These are phyloP conservation scores for Microstegium vimineum DNA, from an alignment of 176 grass and related monocot species.

Conservation along the genomic window DNA sequence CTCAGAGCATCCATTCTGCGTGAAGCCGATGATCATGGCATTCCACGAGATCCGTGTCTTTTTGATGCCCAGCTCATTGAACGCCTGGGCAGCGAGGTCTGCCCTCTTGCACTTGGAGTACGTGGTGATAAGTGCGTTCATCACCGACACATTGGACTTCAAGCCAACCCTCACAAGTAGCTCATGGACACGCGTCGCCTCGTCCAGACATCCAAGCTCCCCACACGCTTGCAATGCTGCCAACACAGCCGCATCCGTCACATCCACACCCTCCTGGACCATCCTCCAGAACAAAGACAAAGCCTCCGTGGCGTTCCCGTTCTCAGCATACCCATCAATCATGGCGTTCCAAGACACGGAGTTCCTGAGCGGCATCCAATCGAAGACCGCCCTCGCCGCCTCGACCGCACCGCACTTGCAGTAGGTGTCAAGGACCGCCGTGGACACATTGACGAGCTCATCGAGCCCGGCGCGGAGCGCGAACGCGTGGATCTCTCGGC, in stretches of 20 bases:
- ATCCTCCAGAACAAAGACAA: conserved; percentile 46
- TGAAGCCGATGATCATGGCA: conserved; percentile 59
- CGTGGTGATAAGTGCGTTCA: conserved; percentile 62
- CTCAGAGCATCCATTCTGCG: conserved; percentile 37
- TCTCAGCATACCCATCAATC: conserved; percentile 51
- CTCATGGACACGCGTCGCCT: conserved; percentile 43
- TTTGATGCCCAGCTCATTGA: conserved; percentile 26
- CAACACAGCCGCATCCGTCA: conserved; percentile 39
- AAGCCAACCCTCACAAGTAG: conserved; percentile 32
- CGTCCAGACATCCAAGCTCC: conserved; percentile 45
- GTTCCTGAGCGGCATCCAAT: conserved; percentile 40
- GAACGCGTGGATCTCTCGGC: conserved; percentile 41
- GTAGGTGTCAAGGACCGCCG: conserved; percentile 52
- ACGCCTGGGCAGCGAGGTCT: conserved; percentile 43
- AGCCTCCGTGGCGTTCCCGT: conserved; percentile 35
- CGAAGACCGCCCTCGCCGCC: conserved; percentile 16
- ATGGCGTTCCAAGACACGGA: conserved; percentile 57
- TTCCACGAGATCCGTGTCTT: conserved; percentile 60
- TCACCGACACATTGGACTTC: conserved; percentile 38
- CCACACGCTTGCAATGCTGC: conserved; percentile 48
- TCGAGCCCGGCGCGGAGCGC: conserved; percentile 27
- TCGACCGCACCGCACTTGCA: conserved; percentile 45
- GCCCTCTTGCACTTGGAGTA: conserved; percentile 58
- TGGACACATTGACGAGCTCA: conserved; percentile 46
- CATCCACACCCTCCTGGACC: conserved; percentile 38